These are phyloP conservation scores for Blastocystis hominis DNA, from an alignment of 352 stramenopile species.

Conservation along the genomic window DNA sequence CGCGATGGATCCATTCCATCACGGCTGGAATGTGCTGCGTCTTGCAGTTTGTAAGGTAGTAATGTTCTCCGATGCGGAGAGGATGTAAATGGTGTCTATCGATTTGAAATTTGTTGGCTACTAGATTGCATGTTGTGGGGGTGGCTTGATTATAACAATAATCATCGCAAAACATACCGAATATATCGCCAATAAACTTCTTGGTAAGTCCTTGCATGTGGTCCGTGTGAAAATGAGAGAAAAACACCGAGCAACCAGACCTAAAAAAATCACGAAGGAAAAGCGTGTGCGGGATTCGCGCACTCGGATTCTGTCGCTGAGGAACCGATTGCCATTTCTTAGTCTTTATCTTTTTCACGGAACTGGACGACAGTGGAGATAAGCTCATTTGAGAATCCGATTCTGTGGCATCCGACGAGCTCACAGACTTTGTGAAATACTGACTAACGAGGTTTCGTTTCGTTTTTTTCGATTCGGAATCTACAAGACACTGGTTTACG, in stretches of 20 bases:
- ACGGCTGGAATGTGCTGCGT: not conserved
- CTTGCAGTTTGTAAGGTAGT: not conserved
- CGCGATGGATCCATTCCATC: not conserved
- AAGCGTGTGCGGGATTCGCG: not conserved
- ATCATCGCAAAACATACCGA: not conserved
- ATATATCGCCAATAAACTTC: not conserved
- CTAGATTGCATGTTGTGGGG: not conserved
- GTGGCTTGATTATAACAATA: not conserved
- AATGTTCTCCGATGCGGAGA: not conserved
- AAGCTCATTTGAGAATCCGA: not conserved
- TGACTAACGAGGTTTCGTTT: not conserved
- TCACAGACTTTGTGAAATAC: not conserved
- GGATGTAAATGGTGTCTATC: not conserved
- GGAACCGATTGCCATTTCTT: not conserved
- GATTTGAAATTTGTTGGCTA: not conserved
- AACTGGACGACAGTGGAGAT: not conserved
- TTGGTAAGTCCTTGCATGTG: not conserved
- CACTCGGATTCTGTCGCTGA: not conserved
- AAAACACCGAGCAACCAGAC: not conserved
- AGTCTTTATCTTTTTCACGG: not conserved
- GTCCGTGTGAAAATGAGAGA: slow-evolving; percentile 33
- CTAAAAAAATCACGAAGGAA: not conserved
- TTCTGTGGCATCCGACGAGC: not conserved
- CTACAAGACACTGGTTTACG: not conserved
- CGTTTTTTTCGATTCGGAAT: not conserved